These are phyloP conservation scores for Pterocarpus santalinus DNA, from an alignment of 306 rosid species.

Conservation along the genomic window DNA sequence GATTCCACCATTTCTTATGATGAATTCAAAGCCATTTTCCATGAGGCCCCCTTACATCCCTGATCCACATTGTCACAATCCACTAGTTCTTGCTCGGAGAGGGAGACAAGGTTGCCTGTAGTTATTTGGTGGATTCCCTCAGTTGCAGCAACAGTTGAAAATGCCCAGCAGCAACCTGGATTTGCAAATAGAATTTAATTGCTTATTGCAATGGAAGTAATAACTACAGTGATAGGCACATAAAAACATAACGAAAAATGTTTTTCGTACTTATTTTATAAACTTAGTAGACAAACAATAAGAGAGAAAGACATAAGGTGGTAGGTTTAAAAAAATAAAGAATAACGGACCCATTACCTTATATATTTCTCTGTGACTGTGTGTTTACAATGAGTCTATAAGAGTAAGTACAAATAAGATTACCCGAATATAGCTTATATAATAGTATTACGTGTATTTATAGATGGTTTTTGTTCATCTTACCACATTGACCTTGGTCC, in stretches of 20 bases:
- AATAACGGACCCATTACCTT: too few species aligned
- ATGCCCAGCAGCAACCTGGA: conserved; percentile 14
- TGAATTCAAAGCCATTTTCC: conserved; percentile 25
- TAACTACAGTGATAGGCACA: background rate
- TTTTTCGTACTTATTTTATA: too few species aligned
- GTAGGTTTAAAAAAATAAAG: too few species aligned
- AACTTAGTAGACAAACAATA: too few species aligned
- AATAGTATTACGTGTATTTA: background rate
- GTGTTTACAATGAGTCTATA: too few species aligned
- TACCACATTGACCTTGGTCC: conserved; percentile 49
- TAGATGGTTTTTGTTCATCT: background rate
- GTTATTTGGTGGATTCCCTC: conserved; percentile 31
- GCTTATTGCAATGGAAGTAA: background rate
- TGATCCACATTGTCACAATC: conserved; percentile 20
- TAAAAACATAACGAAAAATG: background rate
- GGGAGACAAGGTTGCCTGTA: background rate
- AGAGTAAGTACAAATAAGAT: too few species aligned
- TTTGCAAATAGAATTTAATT: background rate
- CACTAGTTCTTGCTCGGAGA: conserved; percentile 15
- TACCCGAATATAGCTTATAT: too few species aligned
- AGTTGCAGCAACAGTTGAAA: background rate
- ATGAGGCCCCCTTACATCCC: background rate
- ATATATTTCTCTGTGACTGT: too few species aligned
- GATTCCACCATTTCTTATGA: conserved; percentile 2
- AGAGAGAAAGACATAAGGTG: too few species aligned